These are phyloP conservation scores for Zygnema circumcarinatum DNA, from an alignment of 139 green algal genomes.

Conservation along the genomic window DNA sequence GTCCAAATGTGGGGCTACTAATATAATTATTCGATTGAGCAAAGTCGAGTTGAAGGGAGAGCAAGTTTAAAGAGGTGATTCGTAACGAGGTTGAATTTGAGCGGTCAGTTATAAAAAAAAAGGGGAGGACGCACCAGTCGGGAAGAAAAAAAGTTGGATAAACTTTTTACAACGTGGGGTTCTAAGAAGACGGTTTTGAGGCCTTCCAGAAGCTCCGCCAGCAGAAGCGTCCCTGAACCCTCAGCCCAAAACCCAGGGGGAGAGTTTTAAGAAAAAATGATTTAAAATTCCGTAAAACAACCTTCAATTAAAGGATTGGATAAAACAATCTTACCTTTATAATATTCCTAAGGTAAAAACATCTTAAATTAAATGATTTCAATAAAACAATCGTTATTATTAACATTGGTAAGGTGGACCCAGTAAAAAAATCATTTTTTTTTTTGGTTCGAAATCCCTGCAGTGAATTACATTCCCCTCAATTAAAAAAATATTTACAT, in stretches of 20 bases:
- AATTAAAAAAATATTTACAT: background rate
- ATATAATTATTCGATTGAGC: background rate
- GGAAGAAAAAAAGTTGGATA: conserved; percentile 8
- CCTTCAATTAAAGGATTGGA: background rate
- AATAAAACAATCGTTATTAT: too few species aligned
- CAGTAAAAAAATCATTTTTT: too few species aligned
- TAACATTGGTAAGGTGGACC: too few species aligned
- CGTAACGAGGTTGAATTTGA: background rate
- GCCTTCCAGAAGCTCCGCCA: background rate
- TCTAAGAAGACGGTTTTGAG: background rate
- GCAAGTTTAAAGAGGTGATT: background rate
- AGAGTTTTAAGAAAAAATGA: background rate
- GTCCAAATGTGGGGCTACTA: background rate
- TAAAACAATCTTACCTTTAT: background rate
- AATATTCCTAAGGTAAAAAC: too few species aligned
- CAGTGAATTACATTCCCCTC: background rate
- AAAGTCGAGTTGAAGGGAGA: background rate
- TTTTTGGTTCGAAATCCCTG: too few species aligned
- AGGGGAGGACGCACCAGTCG: background rate
- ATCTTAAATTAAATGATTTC: background rate
- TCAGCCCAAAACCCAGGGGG: too few species aligned
- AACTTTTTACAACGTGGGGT: background rate
- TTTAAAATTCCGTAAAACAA: background rate
- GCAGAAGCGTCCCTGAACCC: conserved; percentile 28
- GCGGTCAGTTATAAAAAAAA: background rate